A percentile compares a stretch with the other conserved stretches of the same genome.
Evolutionary conservation across 345 rosid genomes (phyloP).

Genomic region (Odontarrhena argentea): DNA sequence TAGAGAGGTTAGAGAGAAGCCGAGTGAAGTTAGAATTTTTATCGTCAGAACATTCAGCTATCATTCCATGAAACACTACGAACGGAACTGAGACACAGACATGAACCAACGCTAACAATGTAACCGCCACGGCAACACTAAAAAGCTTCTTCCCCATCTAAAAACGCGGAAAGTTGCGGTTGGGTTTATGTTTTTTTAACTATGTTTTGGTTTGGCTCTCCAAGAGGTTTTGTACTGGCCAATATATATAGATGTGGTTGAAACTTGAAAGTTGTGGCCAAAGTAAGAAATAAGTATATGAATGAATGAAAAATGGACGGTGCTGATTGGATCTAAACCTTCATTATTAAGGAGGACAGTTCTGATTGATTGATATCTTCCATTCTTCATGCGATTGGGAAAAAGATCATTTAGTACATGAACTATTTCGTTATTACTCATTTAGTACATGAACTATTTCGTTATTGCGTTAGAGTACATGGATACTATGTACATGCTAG

Average conservation of each 20-base stretch:
- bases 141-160: conserved; percentile 14
- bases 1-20: conserved; percentile 56
- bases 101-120: conserved; percentile 37
- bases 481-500: too few relatives aligned
- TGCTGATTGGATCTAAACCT: too few relatives aligned
- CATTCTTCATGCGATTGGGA: not conserved
- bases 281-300: conserved; percentile 5
- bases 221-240: conserved; percentile 26
- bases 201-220: not conserved
- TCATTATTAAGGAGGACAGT: too few relatives aligned
- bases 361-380: conserved; percentile 1
- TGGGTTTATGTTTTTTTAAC: conserved; percentile 14
- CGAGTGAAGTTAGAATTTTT: conserved; percentile 67
- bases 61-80: conserved; percentile 66
- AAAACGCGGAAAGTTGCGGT: conserved; percentile 20
- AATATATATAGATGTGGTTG: conserved; percentile 30
- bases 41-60: conserved; percentile 58
- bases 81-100: conserved; percentile 63
- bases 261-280: conserved; percentile 33
- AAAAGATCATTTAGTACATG: not conserved
- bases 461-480: not conserved
- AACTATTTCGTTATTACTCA: not conserved
- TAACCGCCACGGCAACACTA: conserved; percentile 29
- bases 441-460: conserved; percentile 13
- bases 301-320: not conserved